Percentiles rank a stretch among this genome's conserved stretches.
Evolutionary conservation across 106 monocot species (phyloP).

Genomic region (Acorus calamus): DNA sequence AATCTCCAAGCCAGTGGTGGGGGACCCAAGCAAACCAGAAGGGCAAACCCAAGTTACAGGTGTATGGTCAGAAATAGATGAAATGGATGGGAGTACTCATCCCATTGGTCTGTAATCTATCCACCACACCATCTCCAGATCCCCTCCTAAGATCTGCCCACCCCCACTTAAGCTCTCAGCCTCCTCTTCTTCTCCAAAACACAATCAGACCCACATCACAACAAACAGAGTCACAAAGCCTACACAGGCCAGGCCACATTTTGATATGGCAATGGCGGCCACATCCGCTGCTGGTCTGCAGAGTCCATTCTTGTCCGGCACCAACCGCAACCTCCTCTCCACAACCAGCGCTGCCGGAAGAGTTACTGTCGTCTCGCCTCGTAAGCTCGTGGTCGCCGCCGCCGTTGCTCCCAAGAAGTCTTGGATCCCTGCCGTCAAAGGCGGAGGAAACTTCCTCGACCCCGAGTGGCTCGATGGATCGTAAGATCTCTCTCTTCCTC

Average conservation of each 20-base stretch:
- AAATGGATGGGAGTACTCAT: not conserved
- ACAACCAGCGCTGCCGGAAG: not conserved
- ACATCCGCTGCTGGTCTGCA: not conserved
- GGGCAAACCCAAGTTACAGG: not conserved
- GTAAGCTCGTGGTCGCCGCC: not conserved
- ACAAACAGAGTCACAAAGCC: not conserved
- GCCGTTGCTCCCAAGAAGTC: not conserved
- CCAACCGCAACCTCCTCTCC: not conserved
- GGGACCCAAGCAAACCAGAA: too few relatives aligned
- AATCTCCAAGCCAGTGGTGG: too few relatives aligned
- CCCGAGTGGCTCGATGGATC: not conserved
- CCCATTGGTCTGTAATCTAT: not conserved
- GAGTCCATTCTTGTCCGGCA: not conserved
- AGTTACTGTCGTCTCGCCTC: not conserved
- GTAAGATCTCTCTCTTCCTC: not conserved
- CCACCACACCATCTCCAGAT: not conserved
- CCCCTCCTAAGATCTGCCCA: not conserved
- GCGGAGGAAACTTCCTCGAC: not conserved
- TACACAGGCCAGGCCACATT: not conserved
- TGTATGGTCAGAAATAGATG: not conserved
- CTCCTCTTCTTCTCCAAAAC: not conserved
- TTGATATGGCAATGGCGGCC: not conserved
- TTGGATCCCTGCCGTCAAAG: not conserved
- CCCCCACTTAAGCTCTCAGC: not conserved
- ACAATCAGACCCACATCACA: not conserved